Evolutionary conservation across 2,329 filamentous ascomycete genomes (phyloP), one percentile per base, ranked within the genome.

Genomic region (Alternaria ventricosa): DNA sequence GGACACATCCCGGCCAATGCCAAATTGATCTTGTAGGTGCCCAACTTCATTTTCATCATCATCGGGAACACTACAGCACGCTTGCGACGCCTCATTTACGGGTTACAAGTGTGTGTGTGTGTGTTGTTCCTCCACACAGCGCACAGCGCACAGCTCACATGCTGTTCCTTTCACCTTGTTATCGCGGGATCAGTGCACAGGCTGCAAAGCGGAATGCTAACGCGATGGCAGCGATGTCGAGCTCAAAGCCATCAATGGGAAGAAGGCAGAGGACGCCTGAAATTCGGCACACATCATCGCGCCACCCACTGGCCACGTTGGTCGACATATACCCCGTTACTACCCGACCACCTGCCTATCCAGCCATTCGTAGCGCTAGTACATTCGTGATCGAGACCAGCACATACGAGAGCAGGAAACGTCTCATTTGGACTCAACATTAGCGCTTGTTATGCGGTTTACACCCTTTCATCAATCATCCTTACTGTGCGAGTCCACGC

Each of bases 21-120:
- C n/a, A 88, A 86, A 69, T 86, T 97, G 66, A 87, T 96, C 83
- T 96, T 96, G 93, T 96, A 87, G 86, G 92, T 88, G 23, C 36
- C 60, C 53, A 67, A 67, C 20, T 33, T 50, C 33, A 22, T 60
- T 25, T 43, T 58, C 43, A 28, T 45, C n/a, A 36, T 55, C n/a
- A 4, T 46, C 46, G 12, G 30, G 20, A 36, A 58, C n/a, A 53
- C 53, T 57, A 60, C 56, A 60, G 58, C 23, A 47, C 36, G 25
- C 25, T 43, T 11, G 54, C 10, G 47, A 20, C 47, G 28, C 51
- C 46, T 30, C 44, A 27, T 55, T 33, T 47, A 25, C 18, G 45
- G 51, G 49, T n/a, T 49, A 51, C 46, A 45, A 53, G 20, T 30
- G 36, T 44, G 27, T 55, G 20, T 30, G 36, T 44, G 27, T 55